Conservation (phyloP, 2,329 filamentous ascomycete species). For the Aureobasidium melanogenum region DNA sequence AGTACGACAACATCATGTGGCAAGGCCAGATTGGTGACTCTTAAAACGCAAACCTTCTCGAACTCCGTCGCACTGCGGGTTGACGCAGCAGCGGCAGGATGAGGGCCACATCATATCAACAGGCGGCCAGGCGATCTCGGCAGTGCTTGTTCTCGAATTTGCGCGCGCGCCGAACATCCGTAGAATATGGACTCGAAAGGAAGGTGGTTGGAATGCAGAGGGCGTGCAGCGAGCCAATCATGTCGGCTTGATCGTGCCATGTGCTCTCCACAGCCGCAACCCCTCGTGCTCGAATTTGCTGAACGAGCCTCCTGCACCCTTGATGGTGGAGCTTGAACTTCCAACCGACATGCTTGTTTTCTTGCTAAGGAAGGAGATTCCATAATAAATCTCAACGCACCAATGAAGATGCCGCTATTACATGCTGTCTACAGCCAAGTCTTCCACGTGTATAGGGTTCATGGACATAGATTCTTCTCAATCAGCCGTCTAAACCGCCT, state of each 20-base stretch:
- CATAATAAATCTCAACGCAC: background rate
- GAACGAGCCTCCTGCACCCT: background rate
- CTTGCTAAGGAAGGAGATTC: background rate
- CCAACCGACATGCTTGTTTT: background rate
- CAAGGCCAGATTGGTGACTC: background rate
- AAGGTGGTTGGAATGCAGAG: background rate
- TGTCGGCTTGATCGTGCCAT: background rate
- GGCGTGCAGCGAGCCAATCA: background rate
- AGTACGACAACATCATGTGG: background rate
- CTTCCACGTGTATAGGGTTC: background rate
- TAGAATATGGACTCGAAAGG: background rate
- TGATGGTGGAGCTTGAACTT: slow-evolving; percentile 3
- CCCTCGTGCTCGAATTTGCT: background rate
- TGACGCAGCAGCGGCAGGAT: background rate
- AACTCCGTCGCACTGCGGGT: background rate
- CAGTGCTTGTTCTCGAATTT: background rate
- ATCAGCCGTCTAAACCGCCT: background rate
- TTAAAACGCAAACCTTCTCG: background rate
- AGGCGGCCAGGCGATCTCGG: background rate
- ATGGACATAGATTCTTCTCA: background rate
- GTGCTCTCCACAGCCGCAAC: background rate
- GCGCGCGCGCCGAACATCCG: background rate
- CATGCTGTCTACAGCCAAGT: background rate
- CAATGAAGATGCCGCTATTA: background rate
- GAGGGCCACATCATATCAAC: background rate